Evolutionary conservation across 192 early-diverging fungal genomes (phyloP).

Genomic region (Umbelopsis vinacea): DNA sequence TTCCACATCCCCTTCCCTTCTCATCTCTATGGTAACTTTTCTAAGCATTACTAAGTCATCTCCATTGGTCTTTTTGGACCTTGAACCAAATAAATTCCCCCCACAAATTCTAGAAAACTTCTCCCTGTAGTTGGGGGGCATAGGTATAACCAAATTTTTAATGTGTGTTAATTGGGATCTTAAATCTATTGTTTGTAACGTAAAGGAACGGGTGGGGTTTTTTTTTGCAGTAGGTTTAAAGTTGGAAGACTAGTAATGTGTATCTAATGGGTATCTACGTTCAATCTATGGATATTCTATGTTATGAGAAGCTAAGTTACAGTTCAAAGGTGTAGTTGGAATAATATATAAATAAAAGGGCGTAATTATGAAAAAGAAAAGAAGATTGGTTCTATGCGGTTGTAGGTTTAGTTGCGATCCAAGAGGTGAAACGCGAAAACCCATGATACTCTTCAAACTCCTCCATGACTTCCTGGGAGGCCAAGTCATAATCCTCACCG

Average conservation of each 20-base stretch:
- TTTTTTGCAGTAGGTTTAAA: neutral
- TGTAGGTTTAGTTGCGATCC: constrained; percentile 37
- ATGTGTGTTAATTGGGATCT: no score
- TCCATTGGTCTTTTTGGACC: neutral
- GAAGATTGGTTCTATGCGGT: neutral
- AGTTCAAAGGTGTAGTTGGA: no score
- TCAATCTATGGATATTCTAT: constrained; percentile 21
- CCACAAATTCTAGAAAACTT: neutral
- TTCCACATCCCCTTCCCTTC: neutral
- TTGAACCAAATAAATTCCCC: neutral
- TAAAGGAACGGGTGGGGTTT: neutral
- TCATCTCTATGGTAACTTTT: constrained; percentile 9
- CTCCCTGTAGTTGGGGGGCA: no score
- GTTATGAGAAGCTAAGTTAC: neutral
- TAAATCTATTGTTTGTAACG: neutral
- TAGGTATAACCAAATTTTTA: no score
- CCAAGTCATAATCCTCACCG: constrained; percentile 36
- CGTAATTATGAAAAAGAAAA: no score
- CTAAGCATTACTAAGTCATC: constrained; percentile 17
- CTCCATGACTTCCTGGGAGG: constrained; percentile 35
- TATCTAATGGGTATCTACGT: constrained; percentile 16
- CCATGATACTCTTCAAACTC: constrained; percentile 44
- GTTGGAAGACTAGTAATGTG: constrained; percentile 1
- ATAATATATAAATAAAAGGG: no score
- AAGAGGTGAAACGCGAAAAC: constrained; percentile 37